Conservation (phyloP, 78 protist species). For the Tieghemostelium lacteum region DNA sequence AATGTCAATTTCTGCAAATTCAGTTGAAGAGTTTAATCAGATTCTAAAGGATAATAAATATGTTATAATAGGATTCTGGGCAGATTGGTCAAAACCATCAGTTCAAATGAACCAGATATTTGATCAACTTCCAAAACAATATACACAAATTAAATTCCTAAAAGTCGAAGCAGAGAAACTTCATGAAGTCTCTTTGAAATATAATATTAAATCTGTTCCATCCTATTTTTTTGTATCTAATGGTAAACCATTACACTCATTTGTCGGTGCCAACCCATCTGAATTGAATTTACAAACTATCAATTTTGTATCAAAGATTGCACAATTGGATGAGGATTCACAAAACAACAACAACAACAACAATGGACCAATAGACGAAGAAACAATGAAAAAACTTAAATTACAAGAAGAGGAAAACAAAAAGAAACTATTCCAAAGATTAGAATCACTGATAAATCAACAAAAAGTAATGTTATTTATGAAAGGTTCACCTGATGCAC, state of each 20-base stretch:
- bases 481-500: conserved; percentile 91
- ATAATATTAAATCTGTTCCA: conserved; percentile 84
- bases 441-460: conserved; percentile 58
- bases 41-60: conserved; percentile 27
- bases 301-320: neutral
- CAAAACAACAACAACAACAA: neutral
- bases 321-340: neutral
- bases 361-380: conserved; percentile 8
- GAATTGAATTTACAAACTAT: conserved; percentile 39
- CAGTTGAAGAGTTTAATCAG: conserved; percentile 8
- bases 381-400: conserved; percentile 23
- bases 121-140: conserved; percentile 68
- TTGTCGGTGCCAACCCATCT: conserved; percentile 74
- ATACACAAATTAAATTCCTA: conserved; percentile 42
- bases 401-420: conserved; percentile 38
- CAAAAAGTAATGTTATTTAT: conserved; percentile 89
- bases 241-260: neutral
- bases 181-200: conserved; percentile 69
- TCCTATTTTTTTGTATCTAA: conserved; percentile 58
- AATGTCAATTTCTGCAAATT: no score
- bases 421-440: conserved; percentile 49
- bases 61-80: conserved; percentile 86
- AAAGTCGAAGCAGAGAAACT: conserved; percentile 89
- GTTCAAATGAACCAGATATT: conserved; percentile 80
- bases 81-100: conserved; percentile 89